phyloP scores from a whole-genome alignment of 495 filamentous ascomycete species.

The Eremomyces bilateralis region DNA sequence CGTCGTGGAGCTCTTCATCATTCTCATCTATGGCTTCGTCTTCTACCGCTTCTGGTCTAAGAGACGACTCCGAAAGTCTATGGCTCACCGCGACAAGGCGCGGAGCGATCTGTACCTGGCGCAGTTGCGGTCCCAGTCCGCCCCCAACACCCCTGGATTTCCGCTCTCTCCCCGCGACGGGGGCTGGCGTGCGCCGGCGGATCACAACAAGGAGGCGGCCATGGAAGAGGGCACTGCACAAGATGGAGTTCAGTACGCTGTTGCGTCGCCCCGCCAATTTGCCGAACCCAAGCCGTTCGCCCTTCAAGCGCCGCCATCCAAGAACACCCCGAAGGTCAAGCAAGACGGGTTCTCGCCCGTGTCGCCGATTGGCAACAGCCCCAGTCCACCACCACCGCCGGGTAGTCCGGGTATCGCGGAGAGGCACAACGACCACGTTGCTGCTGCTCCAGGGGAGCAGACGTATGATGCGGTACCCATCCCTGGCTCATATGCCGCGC shows the following conservation, averaged over 20 bases:
- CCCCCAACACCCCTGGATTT: slow-evolving; percentile 83
- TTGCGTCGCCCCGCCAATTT: slow-evolving; percentile 24
- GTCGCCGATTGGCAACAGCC: slow-evolving; percentile 1
- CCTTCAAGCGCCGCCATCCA: slow-evolving; percentile 62
- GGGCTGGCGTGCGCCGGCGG: slow-evolving; percentile 16
- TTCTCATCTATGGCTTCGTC: slow-evolving; percentile 76
- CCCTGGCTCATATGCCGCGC: slow-evolving; percentile 33
- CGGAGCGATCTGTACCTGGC: slow-evolving; percentile 89
- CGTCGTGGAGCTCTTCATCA: slow-evolving; percentile 75
- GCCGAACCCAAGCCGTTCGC: slow-evolving; percentile 44
- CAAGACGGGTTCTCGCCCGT: slow-evolving; percentile 19
- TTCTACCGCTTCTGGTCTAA: slow-evolving; percentile 96
- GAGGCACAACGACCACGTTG: slow-evolving; percentile 21
- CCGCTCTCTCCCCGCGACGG: slow-evolving; percentile 19
- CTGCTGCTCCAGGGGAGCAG: slow-evolving; percentile 37
- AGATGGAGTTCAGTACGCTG: slow-evolving; percentile 24
- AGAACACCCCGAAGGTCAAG: slow-evolving; percentile 45
- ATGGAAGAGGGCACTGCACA: slow-evolving; percentile 31
- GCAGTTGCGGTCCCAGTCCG: slow-evolving; percentile 76
- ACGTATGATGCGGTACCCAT: slow-evolving; percentile 46
- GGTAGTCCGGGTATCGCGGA: slow-evolving; percentile 11
- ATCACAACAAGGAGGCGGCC: slow-evolving; percentile 27
- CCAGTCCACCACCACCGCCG: slow-evolving; percentile 7
- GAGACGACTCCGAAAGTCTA: slow-evolving; percentile 78
- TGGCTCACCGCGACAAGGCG: slow-evolving; percentile 86